These are phyloP conservation scores for Zygosaccharomyces pseudobailii DNA, from an alignment of 1,139 yeast species.

Conservation along the genomic window DNA sequence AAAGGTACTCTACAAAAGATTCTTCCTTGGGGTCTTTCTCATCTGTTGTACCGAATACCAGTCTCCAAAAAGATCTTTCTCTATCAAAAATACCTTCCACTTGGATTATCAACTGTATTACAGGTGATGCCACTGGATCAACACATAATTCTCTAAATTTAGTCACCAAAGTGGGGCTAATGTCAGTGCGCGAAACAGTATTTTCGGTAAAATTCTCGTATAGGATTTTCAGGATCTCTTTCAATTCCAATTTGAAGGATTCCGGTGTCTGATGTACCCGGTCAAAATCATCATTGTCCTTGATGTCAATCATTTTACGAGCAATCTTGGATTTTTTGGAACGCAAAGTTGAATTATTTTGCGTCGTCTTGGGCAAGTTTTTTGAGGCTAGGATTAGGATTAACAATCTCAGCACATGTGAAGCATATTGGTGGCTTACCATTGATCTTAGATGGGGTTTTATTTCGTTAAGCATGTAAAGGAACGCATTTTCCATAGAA, in stretches of 20 bases:
- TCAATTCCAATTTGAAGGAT: slow-evolving; percentile 61
- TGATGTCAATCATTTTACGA: slow-evolving; percentile 85
- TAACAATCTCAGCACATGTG: slow-evolving; percentile 76
- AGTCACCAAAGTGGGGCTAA: slow-evolving; percentile 33
- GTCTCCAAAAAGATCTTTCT: slow-evolving; percentile 64
- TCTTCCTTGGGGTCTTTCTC: slow-evolving; percentile 63
- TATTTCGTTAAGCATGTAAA: slow-evolving; percentile 62
- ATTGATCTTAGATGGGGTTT: slow-evolving; percentile 54
- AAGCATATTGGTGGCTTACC: slow-evolving; percentile 75
- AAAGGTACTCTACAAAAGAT: slow-evolving; percentile 74
- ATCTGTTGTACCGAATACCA: slow-evolving; percentile 39
- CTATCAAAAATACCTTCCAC: slow-evolving; percentile 78
- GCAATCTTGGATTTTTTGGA: slow-evolving; percentile 87
- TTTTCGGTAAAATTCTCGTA: slow-evolving; percentile 39
- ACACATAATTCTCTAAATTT: slow-evolving; percentile 68
- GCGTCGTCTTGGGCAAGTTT: slow-evolving; percentile 71
- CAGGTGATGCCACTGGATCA: slow-evolving; percentile 82
- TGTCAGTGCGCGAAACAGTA: slow-evolving; percentile 27
- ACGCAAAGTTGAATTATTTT: slow-evolving; percentile 70
- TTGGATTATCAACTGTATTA: slow-evolving; percentile 70
- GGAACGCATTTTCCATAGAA: slow-evolving; percentile 60
- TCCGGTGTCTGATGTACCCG: slow-evolving; percentile 68
- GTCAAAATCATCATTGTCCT: slow-evolving; percentile 66
- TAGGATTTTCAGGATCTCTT: slow-evolving; percentile 40
- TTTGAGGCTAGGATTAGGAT: slow-evolving; percentile 72